phyloP scores from a whole-genome alignment of 2,329 filamentous ascomycete genomes.

The Blastomyces emzantsi region DNA sequence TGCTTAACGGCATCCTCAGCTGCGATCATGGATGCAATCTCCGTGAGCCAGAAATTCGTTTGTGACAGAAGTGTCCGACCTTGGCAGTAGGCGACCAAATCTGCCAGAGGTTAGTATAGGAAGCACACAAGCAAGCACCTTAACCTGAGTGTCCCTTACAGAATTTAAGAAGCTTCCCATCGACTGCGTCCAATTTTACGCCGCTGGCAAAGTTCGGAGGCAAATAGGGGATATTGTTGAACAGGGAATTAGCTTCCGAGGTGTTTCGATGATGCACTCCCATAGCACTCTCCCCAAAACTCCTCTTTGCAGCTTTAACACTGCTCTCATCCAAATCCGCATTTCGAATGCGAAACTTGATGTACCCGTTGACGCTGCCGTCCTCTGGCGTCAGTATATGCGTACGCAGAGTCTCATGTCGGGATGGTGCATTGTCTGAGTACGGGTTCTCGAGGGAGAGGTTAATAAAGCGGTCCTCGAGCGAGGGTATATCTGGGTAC shows the following conservation, averaged over 20 bases:
- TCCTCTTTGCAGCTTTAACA: background rate
- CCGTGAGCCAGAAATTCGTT: background rate
- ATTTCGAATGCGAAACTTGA: background rate
- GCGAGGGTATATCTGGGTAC: no score
- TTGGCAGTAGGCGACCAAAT: background rate
- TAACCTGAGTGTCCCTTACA: background rate
- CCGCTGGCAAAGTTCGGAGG: background rate
- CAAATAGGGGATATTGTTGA: background rate
- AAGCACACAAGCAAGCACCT: background rate
- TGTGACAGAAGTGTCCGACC: background rate
- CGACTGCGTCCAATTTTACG: background rate
- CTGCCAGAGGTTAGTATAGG: background rate
- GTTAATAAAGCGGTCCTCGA: background rate
- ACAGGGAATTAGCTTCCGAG: background rate
- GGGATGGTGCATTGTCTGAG: background rate
- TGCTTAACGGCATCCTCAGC: background rate
- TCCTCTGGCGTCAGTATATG: background rate
- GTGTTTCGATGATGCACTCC: background rate
- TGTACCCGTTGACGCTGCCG: background rate
- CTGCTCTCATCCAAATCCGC: background rate
- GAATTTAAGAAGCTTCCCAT: background rate
- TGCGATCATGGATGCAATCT: background rate
- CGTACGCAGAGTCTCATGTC: background rate
- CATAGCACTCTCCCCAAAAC: background rate
- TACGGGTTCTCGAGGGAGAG: background rate